phyloP scores from a whole-genome alignment of 2,329 filamentous ascomycete species.

The Simplicillium aogashimaense region DNA sequence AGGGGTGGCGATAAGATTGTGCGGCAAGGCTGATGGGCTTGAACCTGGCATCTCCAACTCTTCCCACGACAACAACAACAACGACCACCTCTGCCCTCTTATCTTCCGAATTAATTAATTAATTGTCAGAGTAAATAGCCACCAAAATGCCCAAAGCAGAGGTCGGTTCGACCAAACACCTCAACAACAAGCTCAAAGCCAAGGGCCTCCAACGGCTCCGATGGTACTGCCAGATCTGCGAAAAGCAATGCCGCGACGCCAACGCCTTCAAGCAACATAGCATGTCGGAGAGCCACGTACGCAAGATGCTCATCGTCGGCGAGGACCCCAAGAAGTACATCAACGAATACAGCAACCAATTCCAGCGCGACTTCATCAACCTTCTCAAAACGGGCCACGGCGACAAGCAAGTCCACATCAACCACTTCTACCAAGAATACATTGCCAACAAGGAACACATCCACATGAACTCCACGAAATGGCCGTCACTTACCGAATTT shows the following conservation, averaged over 20 bases:
- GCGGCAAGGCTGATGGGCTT: background rate
- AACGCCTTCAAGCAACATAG: conserved; percentile 91
- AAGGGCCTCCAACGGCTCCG: conserved; percentile 70
- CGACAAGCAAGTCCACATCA: conserved; percentile 81
- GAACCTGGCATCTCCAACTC: too few species aligned
- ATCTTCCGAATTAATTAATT: too few species aligned
- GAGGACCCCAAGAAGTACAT: conserved; percentile 81
- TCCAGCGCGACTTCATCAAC: conserved; percentile 68
- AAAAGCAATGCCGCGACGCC: conserved; percentile 57
- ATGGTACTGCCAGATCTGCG: conserved; percentile 85
- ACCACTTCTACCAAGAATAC: conserved; percentile 92
- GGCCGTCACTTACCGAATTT: conserved; percentile 82
- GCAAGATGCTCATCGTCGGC: conserved; percentile 80
- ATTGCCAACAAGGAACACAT: conserved; percentile 81
- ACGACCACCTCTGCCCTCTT: too few species aligned
- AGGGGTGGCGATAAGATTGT: background rate
- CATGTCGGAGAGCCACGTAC: conserved; percentile 74
- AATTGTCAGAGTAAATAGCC: background rate
- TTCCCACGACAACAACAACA: too few species aligned
- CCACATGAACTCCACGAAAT: conserved; percentile 90
- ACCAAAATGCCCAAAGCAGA: conserved; percentile 82
- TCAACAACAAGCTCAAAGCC: conserved; percentile 84
- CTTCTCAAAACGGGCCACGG: conserved; percentile 76
- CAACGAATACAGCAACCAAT: conserved; percentile 71
- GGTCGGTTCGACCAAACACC: conserved; percentile 80